A percentile compares a stretch with the other conserved stretches of the same genome.
phyloP scores from a whole-genome alignment of 305 asterid genomes.

The Stenogyne calaminthoides region DNA sequence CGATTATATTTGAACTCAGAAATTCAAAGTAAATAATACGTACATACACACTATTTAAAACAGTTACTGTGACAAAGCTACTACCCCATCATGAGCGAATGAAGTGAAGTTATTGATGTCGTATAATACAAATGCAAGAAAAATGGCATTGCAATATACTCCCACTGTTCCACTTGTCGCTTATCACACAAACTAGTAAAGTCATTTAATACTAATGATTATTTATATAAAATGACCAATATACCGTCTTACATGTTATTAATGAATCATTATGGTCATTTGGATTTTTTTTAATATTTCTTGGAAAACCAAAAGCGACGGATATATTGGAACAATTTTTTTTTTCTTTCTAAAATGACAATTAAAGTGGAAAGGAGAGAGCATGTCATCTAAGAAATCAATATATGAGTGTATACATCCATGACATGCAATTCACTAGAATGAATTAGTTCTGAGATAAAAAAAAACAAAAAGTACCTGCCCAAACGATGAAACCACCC shows the following conservation, averaged over 20 bases:
- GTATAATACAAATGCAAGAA: background rate
- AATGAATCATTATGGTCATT: too few species aligned
- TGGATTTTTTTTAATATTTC: too few species aligned
- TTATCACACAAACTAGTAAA: too few species aligned
- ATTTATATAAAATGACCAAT: too few species aligned
- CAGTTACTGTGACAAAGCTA: background rate
- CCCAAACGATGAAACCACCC: slow-evolving; percentile 79
- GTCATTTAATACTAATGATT: too few species aligned
- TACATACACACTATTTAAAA: too few species aligned
- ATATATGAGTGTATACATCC: background rate
- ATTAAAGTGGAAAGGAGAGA: too few species aligned
- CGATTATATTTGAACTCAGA: background rate
- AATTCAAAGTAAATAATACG: background rate
- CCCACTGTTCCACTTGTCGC: too few species aligned
- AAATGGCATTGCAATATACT: background rate
- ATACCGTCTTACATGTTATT: too few species aligned
- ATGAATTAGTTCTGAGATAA: background rate
- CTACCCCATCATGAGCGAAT: background rate
- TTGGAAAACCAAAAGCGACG: too few species aligned
- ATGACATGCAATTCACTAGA: slow-evolving; percentile 11
- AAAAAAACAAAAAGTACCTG: slow-evolving; percentile 43
- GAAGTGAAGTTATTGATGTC: background rate
- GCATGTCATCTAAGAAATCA: background rate
- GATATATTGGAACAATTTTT: too few species aligned
- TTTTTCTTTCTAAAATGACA: too few species aligned